phyloP scores from a whole-genome alignment of 768 basidiomycete species.

The Trametes punicea region DNA sequence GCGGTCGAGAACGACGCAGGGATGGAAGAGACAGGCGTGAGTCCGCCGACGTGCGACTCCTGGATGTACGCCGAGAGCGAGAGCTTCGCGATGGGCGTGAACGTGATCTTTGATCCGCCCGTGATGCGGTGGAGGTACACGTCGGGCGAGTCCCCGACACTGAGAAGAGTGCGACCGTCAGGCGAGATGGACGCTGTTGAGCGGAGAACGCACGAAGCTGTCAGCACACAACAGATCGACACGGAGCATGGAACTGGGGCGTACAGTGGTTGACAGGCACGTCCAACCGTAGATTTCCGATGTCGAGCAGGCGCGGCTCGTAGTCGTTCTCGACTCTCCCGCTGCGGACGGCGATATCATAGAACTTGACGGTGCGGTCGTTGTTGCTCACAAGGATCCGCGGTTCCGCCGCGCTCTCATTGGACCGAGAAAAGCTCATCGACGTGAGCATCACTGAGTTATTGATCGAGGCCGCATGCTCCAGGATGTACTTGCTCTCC shows the following conservation, averaged over 20 bases:
- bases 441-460: conserved; percentile 73
- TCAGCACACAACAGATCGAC: conserved; percentile 15
- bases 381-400: conserved; percentile 84
- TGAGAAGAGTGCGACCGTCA: conserved; percentile 81
- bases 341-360: conserved; percentile 61
- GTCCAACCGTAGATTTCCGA: conserved; percentile 53
- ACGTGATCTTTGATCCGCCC: conserved; percentile 58
- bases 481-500: conserved; percentile 52
- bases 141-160: conserved; percentile 87
- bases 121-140: conserved; percentile 79
- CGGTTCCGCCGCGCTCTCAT: conserved; percentile 68
- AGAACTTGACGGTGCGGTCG: conserved; percentile 77
- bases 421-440: conserved; percentile 54
- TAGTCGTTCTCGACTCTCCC: conserved; percentile 24
- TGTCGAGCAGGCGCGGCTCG: conserved; percentile 28
- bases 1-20: conserved; percentile 79
- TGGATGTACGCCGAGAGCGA: conserved; percentile 52
- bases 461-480: conserved; percentile 63
- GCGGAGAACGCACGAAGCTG: background rate
- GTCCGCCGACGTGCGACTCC: conserved; percentile 7
- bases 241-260: conserved; percentile 28
- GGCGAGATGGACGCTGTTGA: conserved; percentile 80
- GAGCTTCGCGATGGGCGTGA: conserved; percentile 67
- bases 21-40: conserved; percentile 29
- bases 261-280: conserved; percentile 82